Evolutionary conservation across 1,284 basidiomycete species (phyloP).

Genomic region (Apiotrichum akiyoshidainum): DNA sequence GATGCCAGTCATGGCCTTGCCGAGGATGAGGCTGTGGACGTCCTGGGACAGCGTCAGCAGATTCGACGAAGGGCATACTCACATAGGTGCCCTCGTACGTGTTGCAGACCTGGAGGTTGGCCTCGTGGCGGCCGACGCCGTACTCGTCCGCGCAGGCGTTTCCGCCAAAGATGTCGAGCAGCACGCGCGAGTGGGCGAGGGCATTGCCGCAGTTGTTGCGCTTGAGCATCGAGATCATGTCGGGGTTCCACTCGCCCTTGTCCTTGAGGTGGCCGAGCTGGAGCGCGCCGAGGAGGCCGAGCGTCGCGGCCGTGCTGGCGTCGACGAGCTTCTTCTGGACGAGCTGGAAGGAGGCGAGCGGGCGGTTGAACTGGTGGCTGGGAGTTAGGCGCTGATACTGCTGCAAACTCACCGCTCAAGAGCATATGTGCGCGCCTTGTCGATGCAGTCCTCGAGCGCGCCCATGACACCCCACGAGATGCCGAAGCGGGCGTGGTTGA

Average conservation of each 20-base stretch:
- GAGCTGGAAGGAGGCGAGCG: slow-evolving; percentile 89
- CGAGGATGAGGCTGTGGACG: slow-evolving; percentile 81
- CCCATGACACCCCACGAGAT: slow-evolving; percentile 95
- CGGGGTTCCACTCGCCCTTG: slow-evolving; percentile 68
- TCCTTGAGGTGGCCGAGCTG: slow-evolving; percentile 90
- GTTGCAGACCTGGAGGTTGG: slow-evolving; percentile 85
- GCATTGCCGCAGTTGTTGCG: slow-evolving; percentile 95
- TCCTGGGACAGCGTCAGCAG: slow-evolving; percentile 57
- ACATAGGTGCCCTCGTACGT: slow-evolving; percentile 74
- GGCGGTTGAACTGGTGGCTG: slow-evolving; percentile 76
- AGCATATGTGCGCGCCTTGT: slow-evolving; percentile 75
- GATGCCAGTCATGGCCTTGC: slow-evolving; percentile 83
- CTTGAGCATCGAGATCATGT: slow-evolving; percentile 94
- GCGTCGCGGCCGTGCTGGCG: slow-evolving; percentile 76
- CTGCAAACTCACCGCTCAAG: slow-evolving; percentile 62
- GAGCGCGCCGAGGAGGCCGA: slow-evolving; percentile 73
- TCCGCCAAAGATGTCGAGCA: slow-evolving; percentile 86
- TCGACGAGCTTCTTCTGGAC: slow-evolving; percentile 96
- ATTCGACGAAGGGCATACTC: slow-evolving; percentile 5
- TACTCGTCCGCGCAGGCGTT: slow-evolving; percentile 87
- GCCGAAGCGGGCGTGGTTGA: slow-evolving; percentile 86
- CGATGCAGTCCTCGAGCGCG: slow-evolving; percentile 86
- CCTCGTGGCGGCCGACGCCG: slow-evolving; percentile 83
- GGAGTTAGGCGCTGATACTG: not conserved
- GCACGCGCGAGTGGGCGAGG: slow-evolving; percentile 68